phyloP scores from a whole-genome alignment of 306 rosid species.

The Elaeagnus macrophylla region DNA sequence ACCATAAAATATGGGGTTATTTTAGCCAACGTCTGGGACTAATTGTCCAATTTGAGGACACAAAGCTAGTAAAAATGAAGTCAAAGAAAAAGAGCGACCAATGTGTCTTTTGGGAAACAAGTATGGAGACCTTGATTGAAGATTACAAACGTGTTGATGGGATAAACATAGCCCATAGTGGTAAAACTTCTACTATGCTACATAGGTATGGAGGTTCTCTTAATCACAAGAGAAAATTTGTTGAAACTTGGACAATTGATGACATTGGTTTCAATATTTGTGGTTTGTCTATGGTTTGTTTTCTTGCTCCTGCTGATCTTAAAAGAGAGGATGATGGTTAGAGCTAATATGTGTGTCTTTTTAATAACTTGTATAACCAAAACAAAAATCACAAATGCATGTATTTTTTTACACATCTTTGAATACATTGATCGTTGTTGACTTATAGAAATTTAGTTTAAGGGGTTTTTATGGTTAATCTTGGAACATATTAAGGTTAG shows the following conservation, averaged over 20 bases:
- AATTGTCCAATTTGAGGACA: conserved; percentile 69
- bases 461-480: no score
- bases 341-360: no score
- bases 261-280: conserved; percentile 70
- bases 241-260: conserved; percentile 78
- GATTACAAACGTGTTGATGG: conserved; percentile 56
- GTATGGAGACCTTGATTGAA: conserved; percentile 45
- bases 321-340: conserved; percentile 36
- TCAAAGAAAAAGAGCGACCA: conserved; percentile 27
- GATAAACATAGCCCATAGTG: conserved; percentile 68
- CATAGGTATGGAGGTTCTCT: conserved; percentile 49
- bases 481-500: no score
- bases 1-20: conserved; percentile 74
- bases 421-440: no score
- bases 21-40: conserved; percentile 81
- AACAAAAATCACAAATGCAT: no score
- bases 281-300: conserved; percentile 75
- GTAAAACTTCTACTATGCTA: conserved; percentile 49
- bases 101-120: conserved; percentile 73
- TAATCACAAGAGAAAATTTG: conserved; percentile 51
- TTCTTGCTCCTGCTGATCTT: conserved; percentile 67
- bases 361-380: no score
- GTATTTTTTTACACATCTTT: no score
- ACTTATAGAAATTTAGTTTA: no score
- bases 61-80: conserved; percentile 53